Conservation (phyloP, 225 moss, liverwort and hornwort species). For the Marchantia polymorpha region DNA sequence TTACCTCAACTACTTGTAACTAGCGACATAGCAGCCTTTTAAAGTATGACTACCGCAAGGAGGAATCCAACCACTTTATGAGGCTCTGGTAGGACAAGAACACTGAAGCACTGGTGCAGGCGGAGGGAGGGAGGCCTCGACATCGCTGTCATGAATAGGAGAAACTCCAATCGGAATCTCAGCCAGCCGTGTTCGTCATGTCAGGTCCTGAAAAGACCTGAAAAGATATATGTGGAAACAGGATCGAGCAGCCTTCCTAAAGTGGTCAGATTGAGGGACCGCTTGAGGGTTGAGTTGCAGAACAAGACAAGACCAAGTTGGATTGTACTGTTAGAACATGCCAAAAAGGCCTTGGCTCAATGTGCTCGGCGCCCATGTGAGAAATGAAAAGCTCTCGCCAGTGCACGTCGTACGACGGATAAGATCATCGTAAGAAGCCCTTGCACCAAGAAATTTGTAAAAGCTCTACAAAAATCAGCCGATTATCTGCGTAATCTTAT, state of each 20-base stretch:
- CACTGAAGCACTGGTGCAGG: slow-evolving; percentile 15
- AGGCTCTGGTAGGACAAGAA: slow-evolving; percentile 16
- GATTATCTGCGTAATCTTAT: slow-evolving; percentile 20
- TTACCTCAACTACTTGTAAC: slow-evolving; percentile 27
- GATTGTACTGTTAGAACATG: slow-evolving; percentile 18
- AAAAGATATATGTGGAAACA: slow-evolving; percentile 31
- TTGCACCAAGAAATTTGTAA: slow-evolving; percentile 15
- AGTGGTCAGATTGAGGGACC: slow-evolving; percentile 28
- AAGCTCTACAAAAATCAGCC: slow-evolving; percentile 19
- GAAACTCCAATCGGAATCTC: slow-evolving; percentile 20
- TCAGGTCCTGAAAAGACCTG: slow-evolving; percentile 25
- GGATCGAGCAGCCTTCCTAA: slow-evolving; percentile 30
- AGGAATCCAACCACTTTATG: slow-evolving; percentile 28
- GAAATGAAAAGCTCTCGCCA: slow-evolving; percentile 33
- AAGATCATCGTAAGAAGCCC: slow-evolving; percentile 24
- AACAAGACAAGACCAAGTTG: slow-evolving; percentile 30
- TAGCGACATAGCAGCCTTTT: slow-evolving; percentile 26
- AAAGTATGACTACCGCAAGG: slow-evolving; percentile 6
- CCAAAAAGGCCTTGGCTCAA: slow-evolving; percentile 22
- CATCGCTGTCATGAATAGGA: slow-evolving; percentile 24
- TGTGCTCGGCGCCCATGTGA: slow-evolving; percentile 26
- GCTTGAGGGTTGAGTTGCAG: slow-evolving; percentile 12
- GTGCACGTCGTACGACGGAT: slow-evolving; percentile 48
- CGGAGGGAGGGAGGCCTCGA: slow-evolving; percentile 17
- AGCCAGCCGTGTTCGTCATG: slow-evolving; percentile 12